These are phyloP conservation scores for Xylariaceae sp. DNA, from an alignment of 2,329 filamentous ascomycete species.

Conservation along the genomic window DNA sequence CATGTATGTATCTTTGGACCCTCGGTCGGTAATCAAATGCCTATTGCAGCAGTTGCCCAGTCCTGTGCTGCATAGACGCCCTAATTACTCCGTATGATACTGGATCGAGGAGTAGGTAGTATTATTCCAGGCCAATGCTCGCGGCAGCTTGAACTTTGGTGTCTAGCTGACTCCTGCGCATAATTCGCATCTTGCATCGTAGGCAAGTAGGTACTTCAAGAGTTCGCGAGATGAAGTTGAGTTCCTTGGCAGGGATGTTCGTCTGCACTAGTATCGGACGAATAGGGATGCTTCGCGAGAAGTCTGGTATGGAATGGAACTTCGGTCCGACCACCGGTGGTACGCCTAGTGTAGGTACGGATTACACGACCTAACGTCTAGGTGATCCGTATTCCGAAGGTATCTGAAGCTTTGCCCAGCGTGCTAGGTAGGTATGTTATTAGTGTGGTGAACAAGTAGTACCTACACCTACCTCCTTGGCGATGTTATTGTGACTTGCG, in stretches of 20 bases:
- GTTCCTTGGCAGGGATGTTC: neutral
- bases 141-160: neutral
- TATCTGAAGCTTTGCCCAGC: neutral
- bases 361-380: too few species aligned
- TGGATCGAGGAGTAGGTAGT: neutral
- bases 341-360: neutral
- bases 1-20: neutral
- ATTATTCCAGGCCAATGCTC: neutral
- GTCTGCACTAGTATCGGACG: neutral
- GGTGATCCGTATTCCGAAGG: neutral
- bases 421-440: neutral
- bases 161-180: neutral
- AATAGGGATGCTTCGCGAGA: constrained; percentile 19
- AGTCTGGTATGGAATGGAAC: constrained; percentile 9
- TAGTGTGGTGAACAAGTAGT: neutral
- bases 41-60: neutral
- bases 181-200: too few species aligned
- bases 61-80: neutral
- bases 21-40: constrained; percentile 13
- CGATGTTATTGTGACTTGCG: neutral
- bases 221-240: neutral
- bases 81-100: neutral
- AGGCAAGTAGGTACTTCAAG: neutral
- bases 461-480: neutral
- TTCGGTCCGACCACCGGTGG: constrained; percentile 19